Evolutionary conservation across 1,139 yeast species (phyloP).

Genomic region (Pichia sp.): DNA sequence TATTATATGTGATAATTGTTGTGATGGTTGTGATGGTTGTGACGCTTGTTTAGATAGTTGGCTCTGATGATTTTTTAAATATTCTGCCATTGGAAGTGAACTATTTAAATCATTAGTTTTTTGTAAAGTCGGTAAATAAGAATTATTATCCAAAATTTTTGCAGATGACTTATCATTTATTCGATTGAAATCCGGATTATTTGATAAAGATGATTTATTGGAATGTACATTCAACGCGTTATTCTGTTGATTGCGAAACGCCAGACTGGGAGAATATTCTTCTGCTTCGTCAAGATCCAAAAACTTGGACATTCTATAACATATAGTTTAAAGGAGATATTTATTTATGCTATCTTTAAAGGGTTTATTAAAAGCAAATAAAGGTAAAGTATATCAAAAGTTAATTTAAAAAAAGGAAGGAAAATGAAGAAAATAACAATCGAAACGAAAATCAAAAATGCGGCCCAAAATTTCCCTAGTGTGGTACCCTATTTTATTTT

Average conservation of each 20-base stretch:
- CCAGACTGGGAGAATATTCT: conserved; percentile 6
- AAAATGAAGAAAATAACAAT: too few relatives aligned
- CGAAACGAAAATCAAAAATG: too few relatives aligned
- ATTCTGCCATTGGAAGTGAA: background rate
- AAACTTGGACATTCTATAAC: conserved; percentile 6
- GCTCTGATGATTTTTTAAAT: background rate
- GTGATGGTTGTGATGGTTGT: background rate
- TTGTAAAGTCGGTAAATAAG: conserved; percentile 1
- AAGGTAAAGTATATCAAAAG: too few relatives aligned
- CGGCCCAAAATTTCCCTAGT: too few relatives aligned
- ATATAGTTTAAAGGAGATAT: too few relatives aligned
- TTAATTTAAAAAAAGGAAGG: too few relatives aligned
- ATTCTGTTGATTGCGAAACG: conserved; percentile 1
- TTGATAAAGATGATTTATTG: background rate
- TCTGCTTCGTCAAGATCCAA: conserved; percentile 4
- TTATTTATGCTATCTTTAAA: too few relatives aligned
- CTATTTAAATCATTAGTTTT: background rate
- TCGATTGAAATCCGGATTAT: background rate
- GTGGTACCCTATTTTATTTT: too few relatives aligned
- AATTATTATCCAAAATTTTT: background rate
- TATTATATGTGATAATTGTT: background rate
- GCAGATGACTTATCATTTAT: background rate
- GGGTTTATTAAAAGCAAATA: too few relatives aligned
- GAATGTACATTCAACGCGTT: background rate
- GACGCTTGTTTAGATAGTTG: background rate